Evolutionary conservation across 164 flowering plant species (phyloP).

Genomic region (Sedum album): DNA sequence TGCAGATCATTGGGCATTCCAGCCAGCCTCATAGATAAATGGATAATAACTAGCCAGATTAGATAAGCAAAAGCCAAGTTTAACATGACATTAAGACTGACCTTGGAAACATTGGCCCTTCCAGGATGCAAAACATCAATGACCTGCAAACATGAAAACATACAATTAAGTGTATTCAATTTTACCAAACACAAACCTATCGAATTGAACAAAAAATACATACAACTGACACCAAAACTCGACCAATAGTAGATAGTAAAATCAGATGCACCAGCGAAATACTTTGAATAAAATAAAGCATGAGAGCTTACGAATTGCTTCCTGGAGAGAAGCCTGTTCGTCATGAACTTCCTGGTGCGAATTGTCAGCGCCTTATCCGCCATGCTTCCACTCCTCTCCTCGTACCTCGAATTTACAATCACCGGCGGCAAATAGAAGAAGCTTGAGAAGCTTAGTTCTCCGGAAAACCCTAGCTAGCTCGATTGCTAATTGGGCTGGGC

Average conservation of each 20-base stretch:
- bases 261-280: too few species aligned
- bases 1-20: too few species aligned
- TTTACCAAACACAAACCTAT: too few species aligned
- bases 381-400: constrained; percentile 24
- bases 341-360: constrained; percentile 41
- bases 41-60: too few species aligned
- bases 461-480: background rate
- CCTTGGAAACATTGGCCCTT: constrained; percentile 12
- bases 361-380: constrained; percentile 78
- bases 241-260: too few species aligned
- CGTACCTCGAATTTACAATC: background rate
- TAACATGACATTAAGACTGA: background rate
- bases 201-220: too few species aligned
- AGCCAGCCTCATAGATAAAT: too few species aligned
- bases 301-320: constrained; percentile 52
- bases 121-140: constrained; percentile 13
- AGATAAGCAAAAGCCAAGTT: background rate
- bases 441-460: too few species aligned
- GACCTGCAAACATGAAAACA: background rate
- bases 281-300: too few species aligned
- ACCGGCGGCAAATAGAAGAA: background rate
- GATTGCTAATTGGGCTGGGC: background rate
- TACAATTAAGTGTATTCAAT: background rate
- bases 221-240: too few species aligned
- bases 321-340: constrained; percentile 8